phyloP scores from a whole-genome alignment of 768 basidiomycete genomes.

The Tylopilus rubrobrunneus region DNA sequence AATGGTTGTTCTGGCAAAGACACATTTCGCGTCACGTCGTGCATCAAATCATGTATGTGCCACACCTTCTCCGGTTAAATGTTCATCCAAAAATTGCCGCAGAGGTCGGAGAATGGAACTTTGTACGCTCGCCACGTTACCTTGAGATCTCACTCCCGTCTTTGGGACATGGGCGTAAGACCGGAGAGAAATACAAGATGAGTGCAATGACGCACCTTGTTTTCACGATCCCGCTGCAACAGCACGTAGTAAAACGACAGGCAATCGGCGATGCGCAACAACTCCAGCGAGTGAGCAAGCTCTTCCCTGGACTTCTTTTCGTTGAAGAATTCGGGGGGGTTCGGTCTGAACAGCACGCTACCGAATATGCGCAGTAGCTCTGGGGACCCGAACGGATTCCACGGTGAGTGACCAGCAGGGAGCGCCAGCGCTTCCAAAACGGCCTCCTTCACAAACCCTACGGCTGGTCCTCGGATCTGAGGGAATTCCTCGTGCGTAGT shows the following conservation, averaged over 20 bases:
- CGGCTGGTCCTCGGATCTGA: constrained; percentile 65
- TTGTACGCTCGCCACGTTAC: constrained; percentile 43
- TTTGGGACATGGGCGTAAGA: constrained; percentile 20
- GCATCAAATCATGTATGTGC: neutral
- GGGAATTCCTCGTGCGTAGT: constrained; percentile 47
- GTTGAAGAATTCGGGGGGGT: constrained; percentile 50
- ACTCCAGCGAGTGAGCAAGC: constrained; percentile 53
- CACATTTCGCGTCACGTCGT: neutral
- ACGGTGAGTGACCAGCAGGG: constrained; percentile 10
- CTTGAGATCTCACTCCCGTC: constrained; percentile 50
- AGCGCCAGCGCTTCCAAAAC: constrained; percentile 48
- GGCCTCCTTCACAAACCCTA: constrained; percentile 68
- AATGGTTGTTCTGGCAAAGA: constrained; percentile 22
- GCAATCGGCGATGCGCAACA: constrained; percentile 59
- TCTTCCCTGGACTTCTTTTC: constrained; percentile 36
- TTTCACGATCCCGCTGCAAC: constrained; percentile 52
- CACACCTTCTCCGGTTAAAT: constrained; percentile 32
- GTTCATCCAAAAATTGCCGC: constrained; percentile 33
- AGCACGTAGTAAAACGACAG: constrained; percentile 68
- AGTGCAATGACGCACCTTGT: constrained; percentile 40
- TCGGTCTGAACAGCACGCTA: constrained; percentile 52
- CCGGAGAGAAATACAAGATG: neutral
- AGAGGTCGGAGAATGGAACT: constrained; percentile 44
- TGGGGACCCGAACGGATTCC: constrained; percentile 51
- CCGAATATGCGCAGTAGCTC: constrained; percentile 57